Evolutionary conservation across 192 early-diverging fungal species (phyloP), one percentile per base, ranked within the genome.

Genomic region (Podila epigama): DNA sequence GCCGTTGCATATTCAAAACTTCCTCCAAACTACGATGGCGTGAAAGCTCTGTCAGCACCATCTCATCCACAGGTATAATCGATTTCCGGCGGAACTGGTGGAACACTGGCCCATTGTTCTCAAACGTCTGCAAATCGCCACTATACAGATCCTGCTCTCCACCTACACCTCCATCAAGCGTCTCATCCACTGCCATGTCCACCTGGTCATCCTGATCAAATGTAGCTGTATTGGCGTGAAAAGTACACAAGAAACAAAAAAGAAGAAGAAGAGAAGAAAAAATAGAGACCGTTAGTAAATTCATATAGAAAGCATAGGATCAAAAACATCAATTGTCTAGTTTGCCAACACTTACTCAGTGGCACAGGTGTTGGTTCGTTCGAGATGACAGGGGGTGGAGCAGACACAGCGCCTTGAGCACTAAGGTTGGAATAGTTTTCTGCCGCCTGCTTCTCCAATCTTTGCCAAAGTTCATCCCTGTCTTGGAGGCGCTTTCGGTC

Each of bases 401-500:
- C 66, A n/a, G 70, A 65, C 6, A 75, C 66, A 3, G 60, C 42
- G 12, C 79, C 70, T 36, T 73, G 65, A 11, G 79, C 71, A 15
- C 62, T 64, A 4, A 69, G 66, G 35, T 63, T 73, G 18, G 70
- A 51, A 39, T 78, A 62, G 65, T 85, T 85, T 3, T 81, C 63
- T 7, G 78, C 54, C 13, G 69, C 72, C 52, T 60, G 81, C 51
- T 79, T 55, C 71, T 97, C 95, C 42, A 98, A 79, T 68, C 84
- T 86, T 28, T 85, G 75, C 96, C 94, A 99, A 59, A 87, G 81
- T 34, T 91, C 89, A 44, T 94, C 89, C 58, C 90, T 89, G 58
- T 96, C 90, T 70, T 91, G 89, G 59, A 90, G 85, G 68, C 89
- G 91, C 79, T 91, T 92, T 29, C 91, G 89, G 80, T 98, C 95